Conservation (phyloP, 768 basidiomycete species). For the Leccinum barrowsii region DNA sequence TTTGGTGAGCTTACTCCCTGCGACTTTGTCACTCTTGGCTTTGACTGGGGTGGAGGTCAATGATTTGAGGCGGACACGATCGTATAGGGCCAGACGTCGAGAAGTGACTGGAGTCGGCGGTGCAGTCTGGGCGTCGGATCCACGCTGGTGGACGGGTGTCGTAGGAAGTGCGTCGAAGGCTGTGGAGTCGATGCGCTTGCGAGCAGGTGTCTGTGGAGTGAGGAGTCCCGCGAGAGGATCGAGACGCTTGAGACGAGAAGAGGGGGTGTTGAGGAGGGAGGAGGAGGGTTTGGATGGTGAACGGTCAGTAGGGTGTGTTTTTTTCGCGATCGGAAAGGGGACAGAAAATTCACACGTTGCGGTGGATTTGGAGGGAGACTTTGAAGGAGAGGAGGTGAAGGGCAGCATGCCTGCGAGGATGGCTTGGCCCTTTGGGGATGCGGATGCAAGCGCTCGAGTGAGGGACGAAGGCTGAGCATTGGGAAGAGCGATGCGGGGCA, state of each 20-base stretch:
- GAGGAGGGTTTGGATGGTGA: slow-evolving; percentile 47
- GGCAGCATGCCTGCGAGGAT: slow-evolving; percentile 31
- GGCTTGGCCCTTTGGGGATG: slow-evolving; percentile 59
- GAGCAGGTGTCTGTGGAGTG: slow-evolving; percentile 37
- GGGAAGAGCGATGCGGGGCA: slow-evolving; percentile 52
- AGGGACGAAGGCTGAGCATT: slow-evolving; percentile 59
- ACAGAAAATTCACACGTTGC: slow-evolving; percentile 12
- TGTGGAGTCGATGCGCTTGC: slow-evolving; percentile 44
- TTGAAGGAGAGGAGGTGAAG: slow-evolving; percentile 37
- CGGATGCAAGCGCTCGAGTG: slow-evolving; percentile 67
- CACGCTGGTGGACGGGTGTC: slow-evolving; percentile 66
- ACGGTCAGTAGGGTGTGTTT: slow-evolving; percentile 25
- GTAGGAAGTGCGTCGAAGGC: slow-evolving; percentile 44
- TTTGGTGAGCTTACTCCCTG: slow-evolving; percentile 49
- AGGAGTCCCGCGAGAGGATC: slow-evolving; percentile 36
- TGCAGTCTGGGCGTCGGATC: slow-evolving; percentile 49
- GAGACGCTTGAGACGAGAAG: slow-evolving; percentile 38
- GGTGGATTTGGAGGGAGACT: slow-evolving; percentile 34
- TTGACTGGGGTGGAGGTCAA: slow-evolving; percentile 67
- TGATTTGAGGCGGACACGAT: slow-evolving; percentile 73
- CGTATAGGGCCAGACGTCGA: slow-evolving; percentile 75
- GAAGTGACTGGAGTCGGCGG: slow-evolving; percentile 71
- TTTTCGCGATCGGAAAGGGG: slow-evolving; percentile 49
- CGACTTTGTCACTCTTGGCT: slow-evolving; percentile 36
- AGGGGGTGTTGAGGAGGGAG: slow-evolving; percentile 65